A percentile compares a stretch with the other conserved stretches of the same genome.
These are phyloP conservation scores for Chrysoporthe austroafricana DNA, from an alignment of 2,329 filamentous ascomycete species.

Conservation along the genomic window DNA sequence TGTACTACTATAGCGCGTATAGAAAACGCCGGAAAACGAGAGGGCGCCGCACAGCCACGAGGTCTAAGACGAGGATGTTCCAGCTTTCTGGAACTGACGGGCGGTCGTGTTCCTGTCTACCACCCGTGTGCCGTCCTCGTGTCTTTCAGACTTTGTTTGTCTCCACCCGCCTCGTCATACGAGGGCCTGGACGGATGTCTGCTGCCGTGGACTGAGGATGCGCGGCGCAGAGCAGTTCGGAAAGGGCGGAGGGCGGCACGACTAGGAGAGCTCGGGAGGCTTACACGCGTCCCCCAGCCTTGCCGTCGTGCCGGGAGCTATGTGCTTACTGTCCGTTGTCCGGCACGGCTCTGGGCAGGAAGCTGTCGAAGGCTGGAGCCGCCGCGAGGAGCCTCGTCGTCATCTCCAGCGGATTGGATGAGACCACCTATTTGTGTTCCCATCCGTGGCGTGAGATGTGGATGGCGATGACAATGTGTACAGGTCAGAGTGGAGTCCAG, in stretches of 20 bases:
- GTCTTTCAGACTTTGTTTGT: slow-evolving; percentile 12
- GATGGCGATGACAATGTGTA: neutral
- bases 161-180: slow-evolving; percentile 18
- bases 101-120: slow-evolving; percentile 1
- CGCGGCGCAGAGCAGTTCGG: neutral
- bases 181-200: slow-evolving; percentile 1
- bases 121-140: neutral
- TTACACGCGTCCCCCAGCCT: neutral
- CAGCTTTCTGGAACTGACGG: neutral
- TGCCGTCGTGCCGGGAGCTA: neutral
- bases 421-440: neutral
- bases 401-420: slow-evolving; percentile 7
- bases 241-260: neutral
- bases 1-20: neutral
- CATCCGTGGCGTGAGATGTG: slow-evolving; percentile 17
- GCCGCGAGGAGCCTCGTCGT: neutral
- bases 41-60: slow-evolving; percentile 2
- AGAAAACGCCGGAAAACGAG: neutral
- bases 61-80: neutral
- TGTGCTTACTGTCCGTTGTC: neutral
- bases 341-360: slow-evolving; percentile 10
- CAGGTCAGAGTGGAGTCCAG: slow-evolving; percentile 2
- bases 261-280: no score
- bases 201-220: neutral
- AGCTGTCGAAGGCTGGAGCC: neutral